Conservation (phyloP, 2,329 filamentous ascomycete genomes). For the Fonsecaea erecta region DNA sequence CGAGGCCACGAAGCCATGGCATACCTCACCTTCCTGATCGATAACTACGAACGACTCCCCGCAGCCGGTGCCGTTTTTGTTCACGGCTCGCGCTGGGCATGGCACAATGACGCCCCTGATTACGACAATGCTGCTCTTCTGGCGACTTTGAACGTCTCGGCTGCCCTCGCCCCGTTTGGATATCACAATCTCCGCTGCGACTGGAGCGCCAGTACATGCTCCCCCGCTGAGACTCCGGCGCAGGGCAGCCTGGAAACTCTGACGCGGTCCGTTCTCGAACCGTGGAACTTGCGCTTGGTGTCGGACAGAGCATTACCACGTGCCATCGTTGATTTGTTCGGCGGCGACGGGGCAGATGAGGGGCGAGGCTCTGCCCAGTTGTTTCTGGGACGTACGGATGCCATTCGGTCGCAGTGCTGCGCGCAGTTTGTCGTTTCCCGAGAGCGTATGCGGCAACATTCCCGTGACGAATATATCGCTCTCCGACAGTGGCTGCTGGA, state of each 20-base stretch:
- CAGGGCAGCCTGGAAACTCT: conserved; percentile 51
- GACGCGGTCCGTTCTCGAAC: conserved; percentile 46
- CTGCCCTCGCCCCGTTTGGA: conserved; percentile 47
- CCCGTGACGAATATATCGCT: conserved; percentile 57
- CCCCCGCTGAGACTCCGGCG: conserved; percentile 40
- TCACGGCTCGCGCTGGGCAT: conserved; percentile 51
- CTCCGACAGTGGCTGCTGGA: conserved; percentile 61
- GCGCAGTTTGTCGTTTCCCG: conserved; percentile 61
- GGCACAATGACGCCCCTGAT: conserved; percentile 51
- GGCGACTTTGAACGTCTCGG: conserved; percentile 44
- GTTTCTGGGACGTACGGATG: conserved; percentile 49
- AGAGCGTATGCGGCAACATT: conserved; percentile 55
- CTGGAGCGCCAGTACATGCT: conserved; percentile 54
- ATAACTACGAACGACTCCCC: conserved; percentile 51
- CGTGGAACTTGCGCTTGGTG: conserved; percentile 50
- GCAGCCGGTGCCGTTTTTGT: conserved; percentile 49
- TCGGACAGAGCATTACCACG: conserved; percentile 47
- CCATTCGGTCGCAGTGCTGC: conserved; percentile 58
- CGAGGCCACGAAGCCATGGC: conserved; percentile 55
- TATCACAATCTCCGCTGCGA: conserved; percentile 59
- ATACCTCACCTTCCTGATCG: conserved; percentile 54
- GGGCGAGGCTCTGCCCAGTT: neutral
- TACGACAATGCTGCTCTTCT: conserved; percentile 55
- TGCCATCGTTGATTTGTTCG: conserved; percentile 46
- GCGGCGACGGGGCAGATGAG: conserved; percentile 42